Evolutionary conservation across 1,139 yeast genomes (phyloP).

Genomic region (Geotrichum candidum): DNA sequence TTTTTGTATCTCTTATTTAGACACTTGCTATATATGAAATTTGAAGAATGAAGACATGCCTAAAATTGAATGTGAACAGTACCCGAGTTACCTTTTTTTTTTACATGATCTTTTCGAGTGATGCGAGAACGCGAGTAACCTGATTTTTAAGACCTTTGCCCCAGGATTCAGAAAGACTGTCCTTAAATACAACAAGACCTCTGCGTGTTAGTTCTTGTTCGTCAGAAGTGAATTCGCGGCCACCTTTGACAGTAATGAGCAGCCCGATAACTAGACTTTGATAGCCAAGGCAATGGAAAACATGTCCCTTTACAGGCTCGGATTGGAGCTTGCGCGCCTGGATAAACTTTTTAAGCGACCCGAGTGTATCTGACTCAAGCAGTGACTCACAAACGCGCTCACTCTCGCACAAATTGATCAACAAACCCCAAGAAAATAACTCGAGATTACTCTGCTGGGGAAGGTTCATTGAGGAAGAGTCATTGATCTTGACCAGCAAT

Average conservation of each 20-base stretch:
- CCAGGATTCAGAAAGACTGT: constrained; percentile 13
- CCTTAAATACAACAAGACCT: constrained; percentile 17
- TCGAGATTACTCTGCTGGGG: constrained; percentile 10
- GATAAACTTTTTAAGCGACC: background rate
- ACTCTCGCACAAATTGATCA: constrained; percentile 21
- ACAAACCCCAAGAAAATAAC: constrained; percentile 22
- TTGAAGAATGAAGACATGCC: background rate
- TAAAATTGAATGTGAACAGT: background rate
- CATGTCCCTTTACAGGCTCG: background rate
- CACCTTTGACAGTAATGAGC: constrained; percentile 14
- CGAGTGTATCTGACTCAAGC: background rate
- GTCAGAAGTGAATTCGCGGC: constrained; percentile 6
- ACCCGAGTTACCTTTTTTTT: background rate
- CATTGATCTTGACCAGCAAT: constrained; percentile 2
- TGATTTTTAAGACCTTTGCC: constrained; percentile 21
- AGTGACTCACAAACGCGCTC: constrained; percentile 11
- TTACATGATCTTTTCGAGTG: constrained; percentile 12
- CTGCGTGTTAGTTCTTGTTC: constrained; percentile 13
- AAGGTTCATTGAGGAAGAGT: background rate
- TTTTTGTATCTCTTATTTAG: background rate
- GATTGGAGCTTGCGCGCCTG: background rate
- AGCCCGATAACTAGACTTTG: constrained; percentile 21
- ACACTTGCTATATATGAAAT: background rate
- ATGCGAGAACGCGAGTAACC: constrained; percentile 14
- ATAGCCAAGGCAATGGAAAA: constrained; percentile 22